Evolutionary conservation across 306 rosid species (phyloP).

Genomic region (Medicago arabica): DNA sequence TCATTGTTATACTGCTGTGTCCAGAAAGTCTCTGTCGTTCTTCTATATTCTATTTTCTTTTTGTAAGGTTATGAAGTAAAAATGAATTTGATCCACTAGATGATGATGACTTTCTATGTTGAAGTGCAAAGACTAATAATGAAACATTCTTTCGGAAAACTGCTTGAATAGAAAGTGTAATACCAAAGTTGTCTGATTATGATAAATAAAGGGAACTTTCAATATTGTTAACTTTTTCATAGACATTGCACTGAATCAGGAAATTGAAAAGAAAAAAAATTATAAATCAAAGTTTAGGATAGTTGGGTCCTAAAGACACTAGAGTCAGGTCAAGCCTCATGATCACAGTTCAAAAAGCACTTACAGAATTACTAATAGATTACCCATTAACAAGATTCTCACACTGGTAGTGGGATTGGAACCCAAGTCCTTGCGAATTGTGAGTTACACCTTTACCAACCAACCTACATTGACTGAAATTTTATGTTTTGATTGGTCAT

Average conservation of each 20-base stretch:
- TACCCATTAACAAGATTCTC: not conserved
- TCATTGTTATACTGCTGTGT: constrained; percentile 34
- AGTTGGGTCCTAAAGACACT: not conserved
- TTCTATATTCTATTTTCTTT: constrained; percentile 16
- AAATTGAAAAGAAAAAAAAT: too few relatives aligned
- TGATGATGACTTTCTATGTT: not conserved
- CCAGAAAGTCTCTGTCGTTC: constrained; percentile 30
- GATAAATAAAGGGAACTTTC: too few relatives aligned
- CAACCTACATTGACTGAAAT: not conserved
- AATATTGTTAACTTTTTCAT: too few relatives aligned
- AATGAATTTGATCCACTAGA: constrained; percentile 8
- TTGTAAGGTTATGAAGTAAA: constrained; percentile 2
- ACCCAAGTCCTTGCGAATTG: not conserved
- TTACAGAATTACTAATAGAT: too few relatives aligned
- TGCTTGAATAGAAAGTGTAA: too few relatives aligned
- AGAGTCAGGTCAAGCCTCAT: too few relatives aligned
- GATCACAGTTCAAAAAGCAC: too few relatives aligned
- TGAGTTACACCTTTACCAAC: not conserved
- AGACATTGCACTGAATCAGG: too few relatives aligned
- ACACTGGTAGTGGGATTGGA: not conserved
- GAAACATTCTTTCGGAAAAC: not conserved
- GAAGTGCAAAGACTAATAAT: not conserved
- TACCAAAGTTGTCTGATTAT: too few relatives aligned
- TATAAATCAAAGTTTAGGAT: too few relatives aligned
- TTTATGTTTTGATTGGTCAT: not conserved